phyloP scores from a whole-genome alignment of 208 protist genomes.

The Leishmania tropica region DNA sequence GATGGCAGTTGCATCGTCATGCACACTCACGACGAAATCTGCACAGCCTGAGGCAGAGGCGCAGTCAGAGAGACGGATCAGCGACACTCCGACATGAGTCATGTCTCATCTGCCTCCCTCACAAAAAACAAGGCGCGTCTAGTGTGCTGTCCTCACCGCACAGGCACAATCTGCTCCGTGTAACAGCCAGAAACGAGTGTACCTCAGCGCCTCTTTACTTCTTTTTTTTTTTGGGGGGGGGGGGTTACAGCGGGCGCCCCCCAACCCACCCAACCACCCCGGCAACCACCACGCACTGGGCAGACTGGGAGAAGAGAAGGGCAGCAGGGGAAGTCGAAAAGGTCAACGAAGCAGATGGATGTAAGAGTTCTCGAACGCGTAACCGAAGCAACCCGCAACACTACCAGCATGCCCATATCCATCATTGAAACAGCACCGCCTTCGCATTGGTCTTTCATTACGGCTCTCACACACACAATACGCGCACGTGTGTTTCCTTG shows the following conservation, averaged over 20 bases:
- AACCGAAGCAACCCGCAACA: neutral
- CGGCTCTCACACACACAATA: neutral
- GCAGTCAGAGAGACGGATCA: neutral
- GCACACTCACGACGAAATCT: neutral
- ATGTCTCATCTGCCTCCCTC: neutral
- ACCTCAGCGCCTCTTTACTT: neutral
- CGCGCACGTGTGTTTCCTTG: neutral
- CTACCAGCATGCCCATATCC: neutral
- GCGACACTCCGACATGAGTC: neutral
- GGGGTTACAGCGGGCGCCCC: too few relatives aligned
- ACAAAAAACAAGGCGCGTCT: neutral
- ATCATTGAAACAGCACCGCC: neutral
- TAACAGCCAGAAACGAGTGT: neutral
- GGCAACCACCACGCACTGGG: neutral
- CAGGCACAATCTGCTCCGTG: neutral
- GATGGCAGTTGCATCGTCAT: neutral
- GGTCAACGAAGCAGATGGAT: neutral
- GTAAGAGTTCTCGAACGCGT: neutral
- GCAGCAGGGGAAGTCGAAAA: neutral
- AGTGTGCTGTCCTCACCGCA: neutral
- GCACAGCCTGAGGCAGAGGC: neutral
- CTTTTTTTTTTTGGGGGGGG: neutral
- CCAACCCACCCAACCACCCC: too few relatives aligned
- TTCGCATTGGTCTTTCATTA: neutral
- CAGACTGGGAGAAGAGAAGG: neutral